Evolutionary conservation across 176 grass and related monocot genomes (phyloP), one percentile per base, ranked within the genome.

Genomic region (Bothriochloa decipiens): DNA sequence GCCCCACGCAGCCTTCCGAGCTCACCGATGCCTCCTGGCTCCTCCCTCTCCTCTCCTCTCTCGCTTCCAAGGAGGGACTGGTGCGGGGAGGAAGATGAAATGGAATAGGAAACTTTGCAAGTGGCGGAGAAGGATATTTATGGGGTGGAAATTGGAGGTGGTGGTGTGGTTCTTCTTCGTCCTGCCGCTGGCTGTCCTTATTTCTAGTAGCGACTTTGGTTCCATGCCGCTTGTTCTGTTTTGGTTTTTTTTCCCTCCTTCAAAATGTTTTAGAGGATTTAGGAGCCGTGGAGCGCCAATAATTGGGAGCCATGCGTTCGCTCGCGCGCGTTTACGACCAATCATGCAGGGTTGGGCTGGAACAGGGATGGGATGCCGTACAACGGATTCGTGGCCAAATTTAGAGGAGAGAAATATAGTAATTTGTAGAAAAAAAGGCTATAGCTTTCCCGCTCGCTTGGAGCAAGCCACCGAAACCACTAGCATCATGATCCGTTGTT

Each of bases 1-100:
- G 86, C 77, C 90, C 82, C 90, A 86, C 83, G 76, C 83, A 78
- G 84, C 87, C 20, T 57, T 6, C 80, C 66, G 49, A 42, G 71
- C 86, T 89, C 83, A 75, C 89, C 86, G 43, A 28, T 80, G 70
- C 66, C 65, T 52, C 74, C 47, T 12, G 3, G 46, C 62, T 75
- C 81, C 74, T 84, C 72, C 71, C 83, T 74, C 83, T 16, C 25
- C 64, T n/a, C 82, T 68, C 64, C 68, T 77, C 74, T 87, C 88
- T 81, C 78, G 82, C 85, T 81, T 91, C 82, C 80, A 81, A 90
- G 85, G 79, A 53, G 71, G 58, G 15, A 6, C 18, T 8, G 53
- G 53, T 35, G 32, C 60, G 11, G 43, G 43, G 13, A 49, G 46
- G 27, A 70, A 41, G 79, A 76, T 23, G 42, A 33, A 83, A 73